A percentile compares a stretch with the other conserved stretches of the same genome.
Evolutionary conservation across 352 stramenopile genomes (phyloP).

Genomic region (Hyaloperonospora arabidopsidis): DNA sequence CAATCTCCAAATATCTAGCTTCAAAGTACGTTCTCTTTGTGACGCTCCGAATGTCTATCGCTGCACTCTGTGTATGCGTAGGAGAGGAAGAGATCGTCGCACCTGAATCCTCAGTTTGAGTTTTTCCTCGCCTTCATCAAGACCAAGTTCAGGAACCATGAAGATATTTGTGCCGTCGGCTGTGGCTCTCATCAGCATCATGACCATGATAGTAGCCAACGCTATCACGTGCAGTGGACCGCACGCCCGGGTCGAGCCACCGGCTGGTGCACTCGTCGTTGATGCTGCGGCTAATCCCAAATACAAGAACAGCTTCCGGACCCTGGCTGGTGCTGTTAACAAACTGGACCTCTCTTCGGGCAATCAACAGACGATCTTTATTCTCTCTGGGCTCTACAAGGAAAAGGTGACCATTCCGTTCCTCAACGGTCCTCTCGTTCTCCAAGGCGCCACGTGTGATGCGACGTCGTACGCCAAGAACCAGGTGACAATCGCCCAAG

Average conservation of each 20-base stretch:
- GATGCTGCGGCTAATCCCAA: neutral
- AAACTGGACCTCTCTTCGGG: neutral
- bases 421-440: neutral
- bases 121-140: no score
- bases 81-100: no score
- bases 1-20: no score
- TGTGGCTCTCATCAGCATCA: neutral
- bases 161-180: no score
- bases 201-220: neutral
- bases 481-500: conserved; percentile 3
- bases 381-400: neutral
- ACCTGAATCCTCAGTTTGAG: no score
- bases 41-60: no score
- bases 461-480: conserved; percentile 2
- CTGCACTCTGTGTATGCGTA: no score
- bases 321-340: neutral
- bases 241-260: neutral
- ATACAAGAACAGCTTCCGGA: neutral
- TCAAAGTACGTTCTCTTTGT: no score
- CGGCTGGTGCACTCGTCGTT: neutral
- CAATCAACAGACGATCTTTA: neutral
- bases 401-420: neutral
- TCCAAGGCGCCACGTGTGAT: conserved; percentile 7
- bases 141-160: no score
- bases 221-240: neutral